Evolutionary conservation across 1,284 basidiomycete genomes (phyloP).

Genomic region (Ustanciosporium gigantosporum): DNA sequence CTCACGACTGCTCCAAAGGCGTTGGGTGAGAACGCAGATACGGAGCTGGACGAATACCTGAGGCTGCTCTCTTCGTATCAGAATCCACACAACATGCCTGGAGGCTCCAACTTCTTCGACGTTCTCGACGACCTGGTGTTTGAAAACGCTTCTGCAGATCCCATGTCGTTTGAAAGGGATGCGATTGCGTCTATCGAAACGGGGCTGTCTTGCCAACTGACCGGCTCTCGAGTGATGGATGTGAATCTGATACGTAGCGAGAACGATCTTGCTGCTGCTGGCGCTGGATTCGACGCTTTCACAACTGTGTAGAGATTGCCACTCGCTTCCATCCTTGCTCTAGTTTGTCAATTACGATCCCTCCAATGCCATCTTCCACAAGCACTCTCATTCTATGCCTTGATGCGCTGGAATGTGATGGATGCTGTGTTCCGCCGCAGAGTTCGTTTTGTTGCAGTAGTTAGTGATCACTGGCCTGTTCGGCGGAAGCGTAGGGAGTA

Average conservation of each 20-base stretch:
- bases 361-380: too few relatives aligned
- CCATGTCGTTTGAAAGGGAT: constrained; percentile 5
- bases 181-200: neutral
- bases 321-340: neutral
- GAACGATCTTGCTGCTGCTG: constrained; percentile 16
- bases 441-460: too few relatives aligned
- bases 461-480: too few relatives aligned
- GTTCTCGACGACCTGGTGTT: constrained; percentile 34
- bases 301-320: neutral
- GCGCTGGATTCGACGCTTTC: constrained; percentile 21
- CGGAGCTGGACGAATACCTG: constrained; percentile 31
- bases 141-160: constrained; percentile 13
- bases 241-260: constrained; percentile 7
- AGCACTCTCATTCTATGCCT: too few relatives aligned
- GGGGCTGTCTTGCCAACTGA: too few relatives aligned
- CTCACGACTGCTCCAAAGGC: neutral
- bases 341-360: too few relatives aligned
- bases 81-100: constrained; percentile 30
- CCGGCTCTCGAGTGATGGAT: neutral
- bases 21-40: neutral
- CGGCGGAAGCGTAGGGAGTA: too few relatives aligned
- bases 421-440: too few relatives aligned
- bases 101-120: constrained; percentile 24
- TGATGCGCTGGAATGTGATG: too few relatives aligned
- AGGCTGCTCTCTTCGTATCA: constrained; percentile 33